These are phyloP conservation scores for Verticillium longisporum DNA, from an alignment of 2,329 filamentous ascomycete genomes.

Conservation along the genomic window DNA sequence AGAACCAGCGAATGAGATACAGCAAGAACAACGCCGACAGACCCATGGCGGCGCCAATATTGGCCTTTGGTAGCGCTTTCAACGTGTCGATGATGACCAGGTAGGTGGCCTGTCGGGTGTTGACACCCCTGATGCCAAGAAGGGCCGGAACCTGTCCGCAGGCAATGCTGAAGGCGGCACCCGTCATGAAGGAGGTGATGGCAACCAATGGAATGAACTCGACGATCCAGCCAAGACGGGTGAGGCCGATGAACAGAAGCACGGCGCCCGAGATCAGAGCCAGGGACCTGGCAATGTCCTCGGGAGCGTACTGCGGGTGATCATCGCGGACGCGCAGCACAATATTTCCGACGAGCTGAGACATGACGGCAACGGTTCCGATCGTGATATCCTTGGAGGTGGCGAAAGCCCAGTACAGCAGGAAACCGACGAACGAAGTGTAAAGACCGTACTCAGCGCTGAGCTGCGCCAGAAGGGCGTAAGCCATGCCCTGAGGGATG, in stretches of 20 bases:
- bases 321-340: slow-evolving; percentile 27
- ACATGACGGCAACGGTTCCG: slow-evolving; percentile 43
- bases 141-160: slow-evolving; percentile 36
- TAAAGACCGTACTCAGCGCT: slow-evolving; percentile 68
- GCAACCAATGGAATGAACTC: slow-evolving; percentile 44
- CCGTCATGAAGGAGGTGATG: slow-evolving; percentile 44
- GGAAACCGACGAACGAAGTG: slow-evolving; percentile 73
- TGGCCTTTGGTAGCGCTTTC: slow-evolving; percentile 31
- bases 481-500: slow-evolving; percentile 75
- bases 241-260: slow-evolving; percentile 35
- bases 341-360: slow-evolving; percentile 41
- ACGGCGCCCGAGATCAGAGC: slow-evolving; percentile 37
- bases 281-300: slow-evolving; percentile 35
- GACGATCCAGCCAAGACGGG: slow-evolving; percentile 41
- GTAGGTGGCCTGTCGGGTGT: slow-evolving; percentile 38
- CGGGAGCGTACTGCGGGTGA: slow-evolving; percentile 25
- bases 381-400: slow-evolving; percentile 84
- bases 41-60: slow-evolving; percentile 66
- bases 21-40: slow-evolving; percentile 60
- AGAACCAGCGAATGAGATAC: slow-evolving; percentile 56
- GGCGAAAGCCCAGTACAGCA: slow-evolving; percentile 78
- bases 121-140: slow-evolving; percentile 35
- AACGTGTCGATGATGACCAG: slow-evolving; percentile 36
- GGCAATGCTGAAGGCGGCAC: slow-evolving; percentile 43
- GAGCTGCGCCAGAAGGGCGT: slow-evolving; percentile 64